phyloP scores from a whole-genome alignment of 371 early-diverging fungal species.

The Batkoa obscura region DNA sequence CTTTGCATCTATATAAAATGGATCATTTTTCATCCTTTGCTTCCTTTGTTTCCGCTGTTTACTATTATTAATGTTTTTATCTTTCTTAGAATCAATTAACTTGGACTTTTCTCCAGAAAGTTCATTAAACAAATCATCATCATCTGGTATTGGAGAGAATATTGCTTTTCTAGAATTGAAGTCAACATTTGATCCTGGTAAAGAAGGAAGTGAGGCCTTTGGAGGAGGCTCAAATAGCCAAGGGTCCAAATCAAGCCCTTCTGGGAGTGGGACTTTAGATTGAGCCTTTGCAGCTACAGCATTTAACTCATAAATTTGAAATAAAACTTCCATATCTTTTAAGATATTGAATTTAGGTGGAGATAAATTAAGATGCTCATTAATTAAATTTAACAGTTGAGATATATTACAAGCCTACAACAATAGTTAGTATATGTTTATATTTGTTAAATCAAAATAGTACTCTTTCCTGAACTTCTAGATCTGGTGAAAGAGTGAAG shows the following conservation, averaged over 20 bases:
- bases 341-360: background rate
- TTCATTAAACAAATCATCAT: background rate
- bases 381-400: background rate
- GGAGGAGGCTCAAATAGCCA: slow-evolving; percentile 58
- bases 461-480: slow-evolving; percentile 74
- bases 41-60: slow-evolving; percentile 33
- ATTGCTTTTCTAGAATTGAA: no score
- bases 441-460: slow-evolving; percentile 5
- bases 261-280: slow-evolving; percentile 69
- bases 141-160: slow-evolving; percentile 7
- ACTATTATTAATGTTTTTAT: slow-evolving; percentile 12
- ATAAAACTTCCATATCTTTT: slow-evolving; percentile 29
- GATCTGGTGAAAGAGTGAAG: slow-evolving; percentile 19
- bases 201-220: slow-evolving; percentile 18
- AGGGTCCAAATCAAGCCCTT: slow-evolving; percentile 66
- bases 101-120: slow-evolving; percentile 15
- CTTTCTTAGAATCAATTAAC: background rate
- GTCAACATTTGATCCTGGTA: background rate
- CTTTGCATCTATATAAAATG: slow-evolving; percentile 42
- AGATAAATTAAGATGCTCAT: background rate
- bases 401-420: background rate
- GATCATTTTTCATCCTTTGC: slow-evolving; percentile 43
- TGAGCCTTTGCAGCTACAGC: slow-evolving; percentile 88
- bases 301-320: slow-evolving; percentile 68
- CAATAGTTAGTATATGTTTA: background rate